Conservation (phyloP, 495 filamentous ascomycete genomes). For the Podospora bellae-mahoneyi region DNA sequence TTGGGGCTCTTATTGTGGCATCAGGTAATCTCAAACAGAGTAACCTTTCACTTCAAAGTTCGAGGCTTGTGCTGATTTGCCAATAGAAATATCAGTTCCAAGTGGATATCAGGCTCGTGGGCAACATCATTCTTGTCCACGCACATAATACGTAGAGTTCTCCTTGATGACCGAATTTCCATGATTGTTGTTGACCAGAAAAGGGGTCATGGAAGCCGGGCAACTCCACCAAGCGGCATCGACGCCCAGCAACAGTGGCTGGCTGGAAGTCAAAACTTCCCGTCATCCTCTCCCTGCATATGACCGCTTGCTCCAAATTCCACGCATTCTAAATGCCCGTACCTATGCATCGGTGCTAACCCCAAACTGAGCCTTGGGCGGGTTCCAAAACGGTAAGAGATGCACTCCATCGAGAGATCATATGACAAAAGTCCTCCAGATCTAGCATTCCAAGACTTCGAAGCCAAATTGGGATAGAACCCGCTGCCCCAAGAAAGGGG, state of each 20-base stretch:
- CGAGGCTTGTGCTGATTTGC: too few relatives aligned
- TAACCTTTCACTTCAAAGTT: too few relatives aligned
- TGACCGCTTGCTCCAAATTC: not conserved
- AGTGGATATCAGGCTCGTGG: too few relatives aligned
- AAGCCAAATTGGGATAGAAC: not conserved
- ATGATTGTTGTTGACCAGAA: not conserved
- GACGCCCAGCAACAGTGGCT: not conserved
- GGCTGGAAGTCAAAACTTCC: not conserved
- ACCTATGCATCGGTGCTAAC: not conserved
- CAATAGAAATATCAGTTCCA: too few relatives aligned
- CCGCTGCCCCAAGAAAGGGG: not conserved
- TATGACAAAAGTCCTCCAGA: not conserved
- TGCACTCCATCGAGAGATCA: not conserved
- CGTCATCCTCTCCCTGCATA: not conserved
- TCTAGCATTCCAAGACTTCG: not conserved
- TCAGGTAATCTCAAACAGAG: too few relatives aligned
- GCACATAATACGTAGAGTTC: too few relatives aligned
- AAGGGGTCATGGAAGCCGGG: not conserved
- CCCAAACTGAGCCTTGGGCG: not conserved
- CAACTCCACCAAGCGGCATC: not conserved
- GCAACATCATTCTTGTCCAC: too few relatives aligned
- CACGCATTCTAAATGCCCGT: not conserved
- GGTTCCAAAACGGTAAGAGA: not conserved
- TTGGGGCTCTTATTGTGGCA: too few relatives aligned
- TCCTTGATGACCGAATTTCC: not conserved